Conservation (phyloP, 1,284 basidiomycete species). For the Ceratobasidium sp. region DNA sequence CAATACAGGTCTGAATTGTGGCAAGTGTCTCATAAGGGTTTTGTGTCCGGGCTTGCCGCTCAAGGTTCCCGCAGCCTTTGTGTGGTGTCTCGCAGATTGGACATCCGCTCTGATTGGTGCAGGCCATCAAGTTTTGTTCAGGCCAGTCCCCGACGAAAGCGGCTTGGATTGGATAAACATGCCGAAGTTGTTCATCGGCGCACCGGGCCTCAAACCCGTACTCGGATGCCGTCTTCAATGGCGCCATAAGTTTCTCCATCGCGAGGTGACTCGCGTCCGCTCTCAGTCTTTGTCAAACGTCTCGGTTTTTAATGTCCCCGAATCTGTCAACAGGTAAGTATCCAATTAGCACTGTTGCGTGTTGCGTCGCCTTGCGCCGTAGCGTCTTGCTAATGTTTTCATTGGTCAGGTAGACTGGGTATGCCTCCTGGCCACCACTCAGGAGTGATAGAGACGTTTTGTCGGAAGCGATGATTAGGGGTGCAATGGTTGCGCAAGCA, state of each 20-base stretch:
- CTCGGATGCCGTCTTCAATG: neutral
- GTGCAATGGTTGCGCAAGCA: neutral
- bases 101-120: neutral
- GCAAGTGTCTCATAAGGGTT: no score
- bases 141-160: slow-evolving; percentile 14
- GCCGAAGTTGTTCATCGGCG: slow-evolving; percentile 17
- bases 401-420: slow-evolving; percentile 11
- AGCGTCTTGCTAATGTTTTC: slow-evolving; percentile 1
- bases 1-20: no score
- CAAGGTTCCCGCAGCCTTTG: no score
- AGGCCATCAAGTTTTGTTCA: slow-evolving; percentile 11
- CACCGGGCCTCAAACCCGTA: slow-evolving; percentile 2
- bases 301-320: neutral
- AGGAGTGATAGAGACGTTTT: neutral
- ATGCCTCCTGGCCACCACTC: neutral
- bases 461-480: slow-evolving; percentile 14
- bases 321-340: slow-evolving; percentile 43
- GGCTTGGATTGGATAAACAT: slow-evolving; percentile 36
- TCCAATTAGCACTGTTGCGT: neutral
- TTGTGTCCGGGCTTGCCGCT: no score
- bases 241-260: slow-evolving; percentile 44
- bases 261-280: slow-evolving; percentile 12
- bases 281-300: neutral
- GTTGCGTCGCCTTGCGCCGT: neutral
- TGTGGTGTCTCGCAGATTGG: slow-evolving; percentile 12